Conservation (phyloP, 1,284 basidiomycete genomes). For the Kalmanozyma brasiliensis region DNA sequence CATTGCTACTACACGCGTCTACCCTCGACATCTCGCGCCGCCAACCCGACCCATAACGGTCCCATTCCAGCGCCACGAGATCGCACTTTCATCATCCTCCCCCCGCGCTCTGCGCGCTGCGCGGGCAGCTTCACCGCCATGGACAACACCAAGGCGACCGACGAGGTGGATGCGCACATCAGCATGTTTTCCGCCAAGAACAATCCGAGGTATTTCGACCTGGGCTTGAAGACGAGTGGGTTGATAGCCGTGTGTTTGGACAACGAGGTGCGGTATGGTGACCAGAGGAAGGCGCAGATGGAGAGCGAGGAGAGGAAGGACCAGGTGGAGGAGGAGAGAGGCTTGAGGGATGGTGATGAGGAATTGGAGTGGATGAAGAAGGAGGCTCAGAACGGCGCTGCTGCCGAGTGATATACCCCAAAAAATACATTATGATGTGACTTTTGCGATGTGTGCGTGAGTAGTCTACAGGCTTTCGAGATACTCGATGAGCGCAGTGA, state of each 20-base stretch:
- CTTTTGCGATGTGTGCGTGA: neutral
- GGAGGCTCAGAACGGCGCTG: conserved; percentile 8
- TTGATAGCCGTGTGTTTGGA: conserved; percentile 42
- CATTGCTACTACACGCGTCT: conserved; percentile 63
- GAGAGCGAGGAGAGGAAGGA: conserved; percentile 6
- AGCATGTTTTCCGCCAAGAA: conserved; percentile 84
- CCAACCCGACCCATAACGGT: conserved; percentile 7
- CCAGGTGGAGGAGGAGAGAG: conserved; percentile 27
- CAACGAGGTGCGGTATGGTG: conserved; percentile 41
- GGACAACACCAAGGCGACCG: conserved; percentile 70
- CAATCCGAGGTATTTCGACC: conserved; percentile 89
- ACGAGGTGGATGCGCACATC: conserved; percentile 87
- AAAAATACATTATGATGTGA: neutral
- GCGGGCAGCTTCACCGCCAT: conserved; percentile 49
- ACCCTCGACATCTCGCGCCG: conserved; percentile 30
- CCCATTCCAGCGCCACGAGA: conserved; percentile 19
- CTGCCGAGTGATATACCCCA: conserved; percentile 6
- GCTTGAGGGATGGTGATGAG: conserved; percentile 36
- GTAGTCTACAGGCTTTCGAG: conserved; percentile 33
- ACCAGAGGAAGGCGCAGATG: conserved; percentile 35
- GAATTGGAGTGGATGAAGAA: conserved; percentile 33
- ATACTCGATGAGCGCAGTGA: conserved; percentile 55
- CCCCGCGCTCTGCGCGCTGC: conserved; percentile 25
- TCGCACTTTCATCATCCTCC: conserved; percentile 63
- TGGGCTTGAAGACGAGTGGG: conserved; percentile 72